Evolutionary conservation across 371 early-diverging fungal genomes (phyloP).

Genomic region (Mucor ambiguus): DNA sequence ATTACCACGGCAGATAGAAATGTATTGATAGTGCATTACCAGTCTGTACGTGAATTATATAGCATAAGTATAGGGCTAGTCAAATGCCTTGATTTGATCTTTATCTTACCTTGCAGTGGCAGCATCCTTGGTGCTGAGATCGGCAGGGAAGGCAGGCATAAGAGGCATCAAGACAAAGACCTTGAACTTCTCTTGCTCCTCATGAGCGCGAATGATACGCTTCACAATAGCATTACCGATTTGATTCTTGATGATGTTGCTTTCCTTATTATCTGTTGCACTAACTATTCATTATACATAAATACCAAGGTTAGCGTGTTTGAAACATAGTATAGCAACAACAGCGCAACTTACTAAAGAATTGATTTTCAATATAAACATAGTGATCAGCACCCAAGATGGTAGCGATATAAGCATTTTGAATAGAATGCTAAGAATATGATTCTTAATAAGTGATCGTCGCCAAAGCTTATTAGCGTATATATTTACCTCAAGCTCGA

Average conservation of each 20-base stretch:
- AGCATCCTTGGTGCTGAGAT: conserved; percentile 76
- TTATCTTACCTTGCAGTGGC: conserved; percentile 65
- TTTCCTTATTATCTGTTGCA: conserved; percentile 55
- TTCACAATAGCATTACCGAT: conserved; percentile 81
- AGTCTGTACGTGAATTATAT: conserved; percentile 30
- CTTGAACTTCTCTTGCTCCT: conserved; percentile 72
- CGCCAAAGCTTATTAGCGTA: not conserved
- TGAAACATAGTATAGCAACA: not conserved
- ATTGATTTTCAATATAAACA: conserved; percentile 97
- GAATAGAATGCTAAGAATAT: conserved; percentile 72
- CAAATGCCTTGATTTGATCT: not conserved
- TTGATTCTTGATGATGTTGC: conserved; percentile 67
- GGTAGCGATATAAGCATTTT: conserved; percentile 78
- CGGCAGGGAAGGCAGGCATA: conserved; percentile 92
- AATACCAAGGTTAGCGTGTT: conserved; percentile 11
- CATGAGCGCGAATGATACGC: conserved; percentile 79
- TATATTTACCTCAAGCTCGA: conserved; percentile 48
- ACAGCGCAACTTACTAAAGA: conserved; percentile 71
- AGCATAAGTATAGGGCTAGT: not conserved
- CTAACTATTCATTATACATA: conserved; percentile 53
- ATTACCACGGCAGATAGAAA: conserved; percentile 72
- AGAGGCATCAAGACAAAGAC: conserved; percentile 91
- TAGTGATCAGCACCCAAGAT: conserved; percentile 82
- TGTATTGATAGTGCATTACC: conserved; percentile 78
- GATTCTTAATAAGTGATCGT: not conserved